These are phyloP conservation scores for Fraxinus floribunda DNA, from an alignment of 305 asterid genomes.

Conservation along the genomic window DNA sequence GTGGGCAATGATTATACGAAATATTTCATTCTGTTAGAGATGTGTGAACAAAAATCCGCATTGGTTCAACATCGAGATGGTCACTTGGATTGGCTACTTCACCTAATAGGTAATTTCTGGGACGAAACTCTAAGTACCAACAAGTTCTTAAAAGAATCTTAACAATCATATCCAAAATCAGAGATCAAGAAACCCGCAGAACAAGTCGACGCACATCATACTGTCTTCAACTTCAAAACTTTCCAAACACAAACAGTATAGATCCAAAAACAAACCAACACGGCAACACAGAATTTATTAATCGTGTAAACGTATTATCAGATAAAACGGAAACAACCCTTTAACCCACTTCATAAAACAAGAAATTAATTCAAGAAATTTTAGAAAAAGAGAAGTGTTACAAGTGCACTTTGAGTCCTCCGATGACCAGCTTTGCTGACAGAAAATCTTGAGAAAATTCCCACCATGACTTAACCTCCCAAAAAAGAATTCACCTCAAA, in stretches of 20 bases:
- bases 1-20: slow-evolving; percentile 9
- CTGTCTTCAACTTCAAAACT: slow-evolving; percentile 18
- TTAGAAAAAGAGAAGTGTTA: not conserved
- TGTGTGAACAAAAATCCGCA: not conserved
- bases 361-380: not conserved
- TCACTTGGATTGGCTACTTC: not conserved
- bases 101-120: not conserved
- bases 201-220: slow-evolving; percentile 2
- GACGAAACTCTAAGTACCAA: not conserved
- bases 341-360: not conserved
- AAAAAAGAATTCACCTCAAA: not conserved
- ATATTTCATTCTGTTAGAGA: not conserved
- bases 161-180: not conserved
- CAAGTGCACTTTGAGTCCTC: slow-evolving; percentile 77
- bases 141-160: not conserved
- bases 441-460: slow-evolving; percentile 79
- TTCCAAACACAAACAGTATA: not conserved
- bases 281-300: not conserved
- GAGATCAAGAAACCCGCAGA: not conserved
- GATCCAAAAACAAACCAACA: not conserved
- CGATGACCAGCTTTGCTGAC: slow-evolving; percentile 56
- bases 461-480: slow-evolving; percentile 52
- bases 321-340: not conserved
- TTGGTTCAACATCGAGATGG: not conserved
- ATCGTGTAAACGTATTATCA: not conserved